Base-by-base conservation (phyloP, 805 yeast genomes). In the Ogataea naganishii region DNA sequence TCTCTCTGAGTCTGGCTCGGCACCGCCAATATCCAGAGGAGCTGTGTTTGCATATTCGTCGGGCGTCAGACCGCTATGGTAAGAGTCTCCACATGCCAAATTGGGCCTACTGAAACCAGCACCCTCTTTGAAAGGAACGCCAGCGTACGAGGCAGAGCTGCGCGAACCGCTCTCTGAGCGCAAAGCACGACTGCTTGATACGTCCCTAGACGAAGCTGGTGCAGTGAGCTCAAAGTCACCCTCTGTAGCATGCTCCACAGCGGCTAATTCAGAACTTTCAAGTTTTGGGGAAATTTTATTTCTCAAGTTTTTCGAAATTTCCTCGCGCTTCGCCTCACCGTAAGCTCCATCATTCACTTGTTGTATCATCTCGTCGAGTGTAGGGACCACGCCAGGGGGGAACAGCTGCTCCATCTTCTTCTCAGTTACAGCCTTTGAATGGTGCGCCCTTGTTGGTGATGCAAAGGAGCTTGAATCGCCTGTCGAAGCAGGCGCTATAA, bases 51-150 rank as follows among this genome's bases (percentile, higher is more conserved):
- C n/a, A 33, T 32, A 47, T 17, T 47, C 72, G 29, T 64, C 64
- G 27, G 64, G 68, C 11, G 53, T 52, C 28, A 64, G 60, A 8
- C 75, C 71, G 43, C 70, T 68, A 43, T 77, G 81, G 47, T 80
- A 80, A 1, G 86, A 75, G 39, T 79, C 88, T 21, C 89, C 92
- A 37, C 81, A 64, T 3, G 89, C 88, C 43, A 80, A 60, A 53
- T 79, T 83, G 2, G 86, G 85, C 48, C 60, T 35, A 20, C 30
- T 30, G 27, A 32, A 25, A 38, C 54, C 71, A 34, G 23, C 33
- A 9, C 46, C 46, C 22, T 44, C 52, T 23, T 50, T 43, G 22
- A 47, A 41, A 12, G 53, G 51, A 5, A 23, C 16, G 11, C n/a
- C n/a, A n/a, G n/a, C n/a, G n/a, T n/a, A n/a, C n/a, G n/a, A n/a